A percentile compares a stretch with the other conserved stretches of the same genome.
Evolutionary conservation across 352 stramenopile species (phyloP).

Genomic region (Aphanomyces cochlioides): DNA sequence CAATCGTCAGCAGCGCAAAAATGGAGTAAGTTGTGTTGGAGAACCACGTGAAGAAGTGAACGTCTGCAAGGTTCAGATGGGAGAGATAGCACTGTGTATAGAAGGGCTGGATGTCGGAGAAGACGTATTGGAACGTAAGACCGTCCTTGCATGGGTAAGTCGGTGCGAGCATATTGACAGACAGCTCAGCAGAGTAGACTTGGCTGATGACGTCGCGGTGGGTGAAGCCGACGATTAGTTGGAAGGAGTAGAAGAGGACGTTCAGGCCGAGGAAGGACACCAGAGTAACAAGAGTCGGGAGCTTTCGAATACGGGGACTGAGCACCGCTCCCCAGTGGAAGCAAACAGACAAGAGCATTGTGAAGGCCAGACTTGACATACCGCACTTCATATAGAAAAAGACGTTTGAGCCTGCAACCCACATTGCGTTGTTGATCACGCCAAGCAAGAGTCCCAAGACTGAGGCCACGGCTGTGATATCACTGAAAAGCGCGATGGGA

Average conservation of each 20-base stretch:
- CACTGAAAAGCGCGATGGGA: slow-evolving; percentile 80
- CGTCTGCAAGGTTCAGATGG: slow-evolving; percentile 38
- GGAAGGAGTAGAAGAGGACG: slow-evolving; percentile 74
- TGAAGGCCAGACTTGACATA: slow-evolving; percentile 84
- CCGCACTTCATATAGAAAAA: slow-evolving; percentile 81
- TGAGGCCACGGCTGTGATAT: slow-evolving; percentile 82
- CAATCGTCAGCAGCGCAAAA: slow-evolving; percentile 70
- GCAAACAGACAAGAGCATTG: slow-evolving; percentile 83
- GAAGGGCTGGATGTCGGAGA: slow-evolving; percentile 84
- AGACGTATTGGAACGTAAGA: slow-evolving; percentile 50
- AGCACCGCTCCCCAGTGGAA: slow-evolving; percentile 86
- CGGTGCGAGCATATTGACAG: slow-evolving; percentile 68
- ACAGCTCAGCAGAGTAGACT: slow-evolving; percentile 68
- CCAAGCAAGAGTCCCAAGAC: slow-evolving; percentile 63
- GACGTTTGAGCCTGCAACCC: slow-evolving; percentile 35
- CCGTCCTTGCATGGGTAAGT: slow-evolving; percentile 56
- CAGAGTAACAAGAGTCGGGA: slow-evolving; percentile 62
- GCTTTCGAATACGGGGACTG: slow-evolving; percentile 65
- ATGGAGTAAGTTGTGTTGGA: slow-evolving; percentile 71
- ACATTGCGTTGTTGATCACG: slow-evolving; percentile 85
- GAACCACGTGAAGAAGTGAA: slow-evolving; percentile 68
- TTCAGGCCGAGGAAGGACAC: slow-evolving; percentile 71
- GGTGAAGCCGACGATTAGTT: slow-evolving; percentile 62
- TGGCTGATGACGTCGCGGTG: slow-evolving; percentile 61
- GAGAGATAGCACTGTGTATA: slow-evolving; percentile 75